Evolutionary conservation across 2,329 filamentous ascomycete species (phyloP), one percentile per base, ranked within the genome.

Genomic region (Diaporthe sp.): DNA sequence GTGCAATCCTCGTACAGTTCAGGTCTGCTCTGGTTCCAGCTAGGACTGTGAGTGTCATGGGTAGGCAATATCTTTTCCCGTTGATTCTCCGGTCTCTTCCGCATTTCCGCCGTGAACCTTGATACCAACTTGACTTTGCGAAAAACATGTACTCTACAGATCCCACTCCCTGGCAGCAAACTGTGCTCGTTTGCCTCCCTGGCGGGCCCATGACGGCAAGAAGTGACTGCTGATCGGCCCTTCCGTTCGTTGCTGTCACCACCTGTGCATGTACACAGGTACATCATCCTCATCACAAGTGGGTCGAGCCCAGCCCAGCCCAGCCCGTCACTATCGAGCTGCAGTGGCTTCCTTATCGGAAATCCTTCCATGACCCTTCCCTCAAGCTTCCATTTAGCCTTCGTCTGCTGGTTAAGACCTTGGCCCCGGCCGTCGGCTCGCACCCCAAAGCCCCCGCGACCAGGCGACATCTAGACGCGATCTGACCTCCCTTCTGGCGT

Each of bases 321-420:
- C 39, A 51, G n/a, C 49, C 61, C 46, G 28, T 65, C 61, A 15
- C 59, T 73, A 57, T 68, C 51, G 25, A 28, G 53, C 51, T 69
- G 39, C 61, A 31, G 37, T 44, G 25, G 13, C 51, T 55, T 58
- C 44, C 51, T 67, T 62, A 51, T 69, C 65, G 37, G 17, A 22
- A 28, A 51, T 58, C 75, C 69, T 72, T 73, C 61, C 46, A 75
- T 69, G n/a, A 19, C 9, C 62, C 73, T 77, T 77, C 75, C 61
- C 65, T 75, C 49, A n/a, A 55, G 19, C 42, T 65, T 75, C 73
- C 74, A 65, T 69, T 69, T 49, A 69, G 49, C n/a, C 51, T 69
- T 53, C 39, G 44, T 44, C 51, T 46, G 28, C 49, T 62, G 25
- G 25, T 44, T 37, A 44, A 53, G n/a, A 70, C 49, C 55, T 59